These are phyloP conservation scores for Plasmodium yoelii DNA, from an alignment of 169 alveolate genomes.

Conservation along the genomic window DNA sequence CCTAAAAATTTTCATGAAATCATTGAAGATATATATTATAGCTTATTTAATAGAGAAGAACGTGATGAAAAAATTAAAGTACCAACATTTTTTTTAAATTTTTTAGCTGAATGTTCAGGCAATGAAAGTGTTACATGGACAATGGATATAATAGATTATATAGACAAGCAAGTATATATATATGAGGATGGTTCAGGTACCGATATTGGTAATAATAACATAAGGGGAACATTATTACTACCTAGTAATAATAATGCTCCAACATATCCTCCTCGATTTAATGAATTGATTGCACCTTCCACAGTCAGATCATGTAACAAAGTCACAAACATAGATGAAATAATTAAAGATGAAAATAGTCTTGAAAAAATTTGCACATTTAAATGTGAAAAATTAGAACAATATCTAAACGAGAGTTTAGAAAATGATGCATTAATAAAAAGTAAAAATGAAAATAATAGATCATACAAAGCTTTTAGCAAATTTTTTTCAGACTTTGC, in stretches of 20 bases:
- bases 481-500: slow-evolving; percentile 68
- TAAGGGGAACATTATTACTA: not conserved
- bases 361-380: slow-evolving; percentile 74
- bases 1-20: slow-evolving; percentile 67
- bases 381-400: slow-evolving; percentile 76
- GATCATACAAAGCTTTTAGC: slow-evolving; percentile 61
- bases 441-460: slow-evolving; percentile 68
- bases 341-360: slow-evolving; percentile 61
- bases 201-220: not conserved
- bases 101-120: slow-evolving; percentile 77
- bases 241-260: not conserved
- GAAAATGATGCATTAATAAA: slow-evolving; percentile 70
- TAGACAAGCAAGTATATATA: slow-evolving; percentile 67
- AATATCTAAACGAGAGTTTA: slow-evolving; percentile 33
- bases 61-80: slow-evolving; percentile 62
- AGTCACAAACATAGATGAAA: slow-evolving; percentile 60
- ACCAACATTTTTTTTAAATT: slow-evolving; percentile 67
- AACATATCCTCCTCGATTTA: not conserved
- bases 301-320: slow-evolving; percentile 48
- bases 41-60: slow-evolving; percentile 55
- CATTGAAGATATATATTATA: slow-evolving; percentile 71
- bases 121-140: slow-evolving; percentile 74
- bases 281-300: slow-evolving; percentile 59
- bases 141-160: slow-evolving; percentile 71
- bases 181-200: slow-evolving; percentile 38